Conservation (phyloP, 768 basidiomycete species). For the Ramaria sp. region DNA sequence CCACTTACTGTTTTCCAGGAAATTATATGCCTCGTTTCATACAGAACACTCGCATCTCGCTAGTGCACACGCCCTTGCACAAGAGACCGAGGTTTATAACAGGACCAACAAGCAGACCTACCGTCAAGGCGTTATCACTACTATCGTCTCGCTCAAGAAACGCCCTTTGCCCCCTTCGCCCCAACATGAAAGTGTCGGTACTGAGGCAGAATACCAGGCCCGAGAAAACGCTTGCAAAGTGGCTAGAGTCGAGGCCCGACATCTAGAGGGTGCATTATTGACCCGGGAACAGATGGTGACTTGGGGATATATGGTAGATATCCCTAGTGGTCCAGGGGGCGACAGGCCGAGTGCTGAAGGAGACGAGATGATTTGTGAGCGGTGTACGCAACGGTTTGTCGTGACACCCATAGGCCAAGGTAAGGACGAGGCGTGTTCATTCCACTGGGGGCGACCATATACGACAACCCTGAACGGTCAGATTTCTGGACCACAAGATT, state of each 20-base stretch:
- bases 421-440: conserved; percentile 51
- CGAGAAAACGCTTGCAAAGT: conserved; percentile 50
- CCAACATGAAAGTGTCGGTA: conserved; percentile 68
- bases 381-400: conserved; percentile 61
- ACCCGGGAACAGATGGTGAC: conserved; percentile 42
- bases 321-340: conserved; percentile 62
- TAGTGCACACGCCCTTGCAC: conserved; percentile 66
- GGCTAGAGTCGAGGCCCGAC: conserved; percentile 26
- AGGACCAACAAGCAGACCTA: conserved; percentile 72
- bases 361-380: conserved; percentile 54
- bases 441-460: conserved; percentile 75
- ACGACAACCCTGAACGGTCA: conserved; percentile 56
- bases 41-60: conserved; percentile 31
- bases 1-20: neutral
- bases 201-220: conserved; percentile 48
- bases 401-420: conserved; percentile 36
- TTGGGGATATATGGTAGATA: conserved; percentile 63
- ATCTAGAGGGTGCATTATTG: conserved; percentile 50
- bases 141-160: conserved; percentile 41
- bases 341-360: conserved; percentile 52
- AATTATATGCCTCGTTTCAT: conserved; percentile 5
- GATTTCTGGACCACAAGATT: conserved; percentile 11
- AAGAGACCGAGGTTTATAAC: conserved; percentile 73
- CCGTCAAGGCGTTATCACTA: conserved; percentile 49
- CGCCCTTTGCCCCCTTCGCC: conserved; percentile 44